These are phyloP conservation scores for Akebia trifoliata DNA, from an alignment of 164 flowering plant genomes.

Conservation along the genomic window DNA sequence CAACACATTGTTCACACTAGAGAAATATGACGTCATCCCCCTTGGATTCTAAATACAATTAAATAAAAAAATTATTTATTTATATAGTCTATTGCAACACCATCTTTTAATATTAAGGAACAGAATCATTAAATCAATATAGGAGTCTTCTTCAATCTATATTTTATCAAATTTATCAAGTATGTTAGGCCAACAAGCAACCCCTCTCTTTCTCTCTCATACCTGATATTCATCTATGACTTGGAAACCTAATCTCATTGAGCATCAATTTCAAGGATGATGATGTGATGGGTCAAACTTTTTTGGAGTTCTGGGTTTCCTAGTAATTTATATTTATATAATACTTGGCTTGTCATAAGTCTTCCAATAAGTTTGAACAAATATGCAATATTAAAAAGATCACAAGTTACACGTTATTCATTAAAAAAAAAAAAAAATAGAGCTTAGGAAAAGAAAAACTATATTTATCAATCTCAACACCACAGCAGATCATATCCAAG, in stretches of 20 bases:
- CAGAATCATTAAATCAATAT: no score
- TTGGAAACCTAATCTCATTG: slow-evolving; percentile 6
- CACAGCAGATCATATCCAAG: slow-evolving; percentile 34
- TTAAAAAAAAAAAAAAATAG: neutral
- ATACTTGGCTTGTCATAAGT: neutral
- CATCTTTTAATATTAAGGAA: no score
- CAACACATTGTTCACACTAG: neutral
- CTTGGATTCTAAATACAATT: neutral
- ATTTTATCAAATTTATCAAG: no score
- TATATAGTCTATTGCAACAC: no score
- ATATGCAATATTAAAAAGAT: slow-evolving; percentile 1
- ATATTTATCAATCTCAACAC: slow-evolving; percentile 17
- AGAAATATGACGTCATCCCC: neutral
- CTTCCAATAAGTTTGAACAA: neutral
- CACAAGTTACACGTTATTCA: slow-evolving; percentile 8
- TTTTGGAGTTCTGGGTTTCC: neutral
- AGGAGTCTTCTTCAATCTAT: no score
- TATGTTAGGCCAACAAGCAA: neutral
- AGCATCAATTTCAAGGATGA: slow-evolving; percentile 4
- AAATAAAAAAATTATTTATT: no score
- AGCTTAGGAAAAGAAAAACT: slow-evolving; percentile 6
- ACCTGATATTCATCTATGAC: neutral
- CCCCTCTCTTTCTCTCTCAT: neutral
- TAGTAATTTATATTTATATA: neutral
- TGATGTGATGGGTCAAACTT: slow-evolving; percentile 3